A percentile compares a stretch with the other conserved stretches of the same genome.
Conservation (phyloP, 257 asterid species). For the Ilex asprella region DNA sequence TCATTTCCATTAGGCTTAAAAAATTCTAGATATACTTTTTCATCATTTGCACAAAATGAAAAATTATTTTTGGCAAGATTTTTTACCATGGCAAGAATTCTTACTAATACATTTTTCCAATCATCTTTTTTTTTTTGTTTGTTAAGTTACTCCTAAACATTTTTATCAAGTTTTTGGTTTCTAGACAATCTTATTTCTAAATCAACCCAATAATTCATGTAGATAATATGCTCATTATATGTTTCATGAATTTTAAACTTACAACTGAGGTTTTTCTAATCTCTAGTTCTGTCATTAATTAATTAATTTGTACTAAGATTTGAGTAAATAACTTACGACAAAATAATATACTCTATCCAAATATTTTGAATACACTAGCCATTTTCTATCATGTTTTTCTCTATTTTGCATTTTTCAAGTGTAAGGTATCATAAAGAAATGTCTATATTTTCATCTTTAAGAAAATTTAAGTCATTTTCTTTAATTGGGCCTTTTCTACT, state of each 20-base stretch:
- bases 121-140: conserved; percentile 1
- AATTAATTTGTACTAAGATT: neutral
- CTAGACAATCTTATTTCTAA: neutral
- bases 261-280: conserved; percentile 3
- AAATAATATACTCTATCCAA: neutral
- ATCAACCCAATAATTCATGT: no score
- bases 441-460: no score
- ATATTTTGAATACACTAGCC: neutral
- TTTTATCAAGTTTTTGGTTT: conserved; percentile 2
- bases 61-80: conserved; percentile 6
- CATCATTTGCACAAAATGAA: conserved; percentile 9
- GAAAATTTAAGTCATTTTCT: no score
- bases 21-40: conserved; percentile 4
- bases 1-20: neutral
- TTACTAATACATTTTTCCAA: conserved; percentile 5
- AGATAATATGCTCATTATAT: no score
- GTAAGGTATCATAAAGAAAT: no score
- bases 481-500: no score
- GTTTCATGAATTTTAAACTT: conserved; percentile 7
- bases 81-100: conserved; percentile 4
- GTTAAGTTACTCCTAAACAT: conserved; percentile 1
- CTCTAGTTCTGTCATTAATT: neutral
- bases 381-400: no score
- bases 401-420: no score
- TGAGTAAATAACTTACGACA: neutral